Conservation (phyloP, 352 stramenopile genomes). For the Phytophthora crassamura region DNA sequence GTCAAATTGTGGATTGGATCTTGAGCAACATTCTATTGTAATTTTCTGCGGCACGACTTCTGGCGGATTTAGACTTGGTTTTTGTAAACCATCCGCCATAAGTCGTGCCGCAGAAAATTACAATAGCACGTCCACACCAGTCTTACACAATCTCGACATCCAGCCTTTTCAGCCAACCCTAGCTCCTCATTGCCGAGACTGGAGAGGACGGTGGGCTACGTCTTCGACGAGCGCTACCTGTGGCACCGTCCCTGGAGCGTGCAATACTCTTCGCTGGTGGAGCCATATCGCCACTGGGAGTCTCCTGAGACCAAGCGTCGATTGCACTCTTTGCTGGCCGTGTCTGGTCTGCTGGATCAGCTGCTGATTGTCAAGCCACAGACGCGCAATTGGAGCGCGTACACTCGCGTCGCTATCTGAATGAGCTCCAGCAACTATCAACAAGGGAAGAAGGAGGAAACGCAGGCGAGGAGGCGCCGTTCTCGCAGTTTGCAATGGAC, state of each 20-base stretch:
- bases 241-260: slow-evolving; percentile 74
- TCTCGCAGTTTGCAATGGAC: slow-evolving; percentile 75
- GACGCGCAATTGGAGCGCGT: slow-evolving; percentile 57
- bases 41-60: too few relatives aligned
- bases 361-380: slow-evolving; percentile 59
- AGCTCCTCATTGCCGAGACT: too few relatives aligned
- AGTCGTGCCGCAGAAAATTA: too few relatives aligned
- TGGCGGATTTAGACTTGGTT: too few relatives aligned
- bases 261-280: slow-evolving; percentile 54
- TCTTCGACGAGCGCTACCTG: slow-evolving; percentile 84
- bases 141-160: too few relatives aligned
- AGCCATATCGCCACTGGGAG: slow-evolving; percentile 85
- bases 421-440: slow-evolving; percentile 59
- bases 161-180: too few relatives aligned
- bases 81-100: too few relatives aligned
- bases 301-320: slow-evolving; percentile 81
- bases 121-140: too few relatives aligned
- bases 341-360: slow-evolving; percentile 62
- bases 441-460: slow-evolving; percentile 64
- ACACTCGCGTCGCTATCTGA: slow-evolving; percentile 66
- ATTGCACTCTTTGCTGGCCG: slow-evolving; percentile 78
- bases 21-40: too few relatives aligned
- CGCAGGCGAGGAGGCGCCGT: slow-evolving; percentile 72
- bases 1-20: slow-evolving; percentile 32
- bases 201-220: slow-evolving; percentile 45